These are phyloP conservation scores for Lentinula sp. DNA, from an alignment of 768 basidiomycete genomes.

Conservation along the genomic window DNA sequence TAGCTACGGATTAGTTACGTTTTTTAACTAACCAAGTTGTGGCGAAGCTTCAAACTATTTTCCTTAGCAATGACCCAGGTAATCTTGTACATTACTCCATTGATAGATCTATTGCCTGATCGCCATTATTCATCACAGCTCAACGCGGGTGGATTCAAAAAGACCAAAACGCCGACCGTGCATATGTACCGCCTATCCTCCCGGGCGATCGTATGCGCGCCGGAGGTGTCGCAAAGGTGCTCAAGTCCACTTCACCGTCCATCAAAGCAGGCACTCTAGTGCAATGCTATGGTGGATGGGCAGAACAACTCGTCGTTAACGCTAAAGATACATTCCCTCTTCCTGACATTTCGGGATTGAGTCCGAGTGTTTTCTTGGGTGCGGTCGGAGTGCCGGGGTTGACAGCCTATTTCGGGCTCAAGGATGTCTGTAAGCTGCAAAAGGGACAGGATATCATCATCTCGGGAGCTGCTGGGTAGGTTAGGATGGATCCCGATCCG, in stretches of 20 bases:
- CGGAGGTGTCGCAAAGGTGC: background rate
- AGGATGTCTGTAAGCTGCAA: background rate
- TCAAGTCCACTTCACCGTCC: background rate
- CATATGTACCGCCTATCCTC: background rate
- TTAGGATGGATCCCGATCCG: background rate
- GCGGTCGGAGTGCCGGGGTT: background rate
- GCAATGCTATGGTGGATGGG: background rate
- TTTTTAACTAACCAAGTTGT: background rate
- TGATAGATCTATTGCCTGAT: background rate
- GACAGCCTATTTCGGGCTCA: constrained; percentile 1
- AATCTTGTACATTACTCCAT: background rate
- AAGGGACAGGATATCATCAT: background rate
- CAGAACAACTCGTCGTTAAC: background rate
- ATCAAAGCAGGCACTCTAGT: background rate
- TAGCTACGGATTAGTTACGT: no score
- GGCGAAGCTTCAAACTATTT: background rate
- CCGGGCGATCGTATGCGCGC: background rate
- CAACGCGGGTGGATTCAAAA: background rate
- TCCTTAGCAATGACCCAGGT: background rate
- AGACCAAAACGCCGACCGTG: background rate
- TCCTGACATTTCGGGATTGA: background rate
- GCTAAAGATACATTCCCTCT: background rate
- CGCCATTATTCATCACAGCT: background rate
- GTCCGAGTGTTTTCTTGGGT: background rate
- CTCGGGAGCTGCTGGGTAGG: constrained; percentile 1